phyloP scores from a whole-genome alignment of 768 basidiomycete species.

The Amanita muscaria region DNA sequence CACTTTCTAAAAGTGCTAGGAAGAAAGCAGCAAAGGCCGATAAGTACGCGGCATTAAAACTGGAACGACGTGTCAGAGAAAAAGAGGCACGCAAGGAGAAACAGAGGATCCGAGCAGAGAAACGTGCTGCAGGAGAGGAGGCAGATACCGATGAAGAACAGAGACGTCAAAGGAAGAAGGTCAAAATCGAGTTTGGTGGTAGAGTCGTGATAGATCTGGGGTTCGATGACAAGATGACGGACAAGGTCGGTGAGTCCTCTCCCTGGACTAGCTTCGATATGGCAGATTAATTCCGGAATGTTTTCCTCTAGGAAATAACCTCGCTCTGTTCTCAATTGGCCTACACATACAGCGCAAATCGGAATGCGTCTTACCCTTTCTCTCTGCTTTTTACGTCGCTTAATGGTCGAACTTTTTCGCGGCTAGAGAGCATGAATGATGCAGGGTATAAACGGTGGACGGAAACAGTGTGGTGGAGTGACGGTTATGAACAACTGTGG shows the following conservation, averaged over 20 bases:
- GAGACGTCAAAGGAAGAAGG: slow-evolving; percentile 32
- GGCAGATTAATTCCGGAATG: neutral
- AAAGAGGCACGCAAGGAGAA: slow-evolving; percentile 72
- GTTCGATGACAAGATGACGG: slow-evolving; percentile 89
- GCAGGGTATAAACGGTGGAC: slow-evolving; percentile 74
- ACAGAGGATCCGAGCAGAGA: slow-evolving; percentile 49
- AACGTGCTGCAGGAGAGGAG: slow-evolving; percentile 57
- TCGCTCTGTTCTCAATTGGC: slow-evolving; percentile 86
- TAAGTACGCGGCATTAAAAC: slow-evolving; percentile 54
- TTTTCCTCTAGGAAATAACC: slow-evolving; percentile 62
- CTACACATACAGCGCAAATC: slow-evolving; percentile 88
- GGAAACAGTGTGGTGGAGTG: slow-evolving; percentile 76
- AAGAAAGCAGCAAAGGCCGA: slow-evolving; percentile 71
- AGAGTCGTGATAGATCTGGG: slow-evolving; percentile 79
- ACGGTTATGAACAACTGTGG: slow-evolving; percentile 70
- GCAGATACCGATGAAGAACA: slow-evolving; percentile 36
- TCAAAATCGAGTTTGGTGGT: slow-evolving; percentile 43
- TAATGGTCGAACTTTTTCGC: slow-evolving; percentile 55
- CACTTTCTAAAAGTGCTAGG: slow-evolving; percentile 67
- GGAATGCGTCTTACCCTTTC: slow-evolving; percentile 63
- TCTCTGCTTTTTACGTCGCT: slow-evolving; percentile 75
- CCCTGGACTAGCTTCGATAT: neutral
- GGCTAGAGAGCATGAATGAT: slow-evolving; percentile 56
- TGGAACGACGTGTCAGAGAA: slow-evolving; percentile 68
- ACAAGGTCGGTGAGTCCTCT: slow-evolving; percentile 54